Conservation (phyloP, 2,329 filamentous ascomycete genomes). For the Mycosphaerella sp. region DNA sequence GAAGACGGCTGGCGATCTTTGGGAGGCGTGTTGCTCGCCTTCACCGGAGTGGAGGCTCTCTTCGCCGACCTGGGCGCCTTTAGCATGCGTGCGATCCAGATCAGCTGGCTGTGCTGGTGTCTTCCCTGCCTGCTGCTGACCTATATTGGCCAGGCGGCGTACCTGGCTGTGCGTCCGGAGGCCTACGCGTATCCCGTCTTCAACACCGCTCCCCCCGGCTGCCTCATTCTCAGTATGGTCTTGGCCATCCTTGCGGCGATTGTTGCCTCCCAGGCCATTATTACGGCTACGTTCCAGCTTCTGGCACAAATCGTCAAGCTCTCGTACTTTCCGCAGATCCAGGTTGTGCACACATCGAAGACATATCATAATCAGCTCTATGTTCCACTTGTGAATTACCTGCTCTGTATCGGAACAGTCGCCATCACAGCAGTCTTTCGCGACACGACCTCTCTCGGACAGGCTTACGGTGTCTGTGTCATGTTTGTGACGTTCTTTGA, state of each 20-base stretch:
- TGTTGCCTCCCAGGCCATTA: constrained; percentile 71
- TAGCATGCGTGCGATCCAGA: constrained; percentile 54
- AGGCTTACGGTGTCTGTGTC: constrained; percentile 73
- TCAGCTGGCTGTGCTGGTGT: constrained; percentile 62
- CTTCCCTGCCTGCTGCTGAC: constrained; percentile 62
- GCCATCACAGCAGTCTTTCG: constrained; percentile 55
- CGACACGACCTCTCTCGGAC: constrained; percentile 58
- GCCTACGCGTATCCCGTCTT: constrained; percentile 69
- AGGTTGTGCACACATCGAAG: constrained; percentile 62
- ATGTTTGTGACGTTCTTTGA: constrained; percentile 73
- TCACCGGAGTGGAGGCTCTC: constrained; percentile 69
- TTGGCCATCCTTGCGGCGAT: constrained; percentile 61
- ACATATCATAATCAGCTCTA: constrained; percentile 69
- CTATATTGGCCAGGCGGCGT: constrained; percentile 68
- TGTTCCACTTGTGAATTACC: constrained; percentile 68
- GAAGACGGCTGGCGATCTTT: constrained; percentile 57
- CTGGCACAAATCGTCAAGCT: constrained; percentile 63
- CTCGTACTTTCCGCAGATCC: constrained; percentile 68
- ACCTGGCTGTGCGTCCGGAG: constrained; percentile 53
- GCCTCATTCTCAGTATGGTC: constrained; percentile 61
- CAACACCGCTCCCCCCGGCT: constrained; percentile 59
- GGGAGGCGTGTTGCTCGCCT: constrained; percentile 61
- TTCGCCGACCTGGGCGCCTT: constrained; percentile 75
- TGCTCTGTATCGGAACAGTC: constrained; percentile 66
- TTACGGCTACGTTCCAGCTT: constrained; percentile 60